These are phyloP conservation scores for Punica granatum DNA, from an alignment of 345 rosid genomes.

Conservation along the genomic window DNA sequence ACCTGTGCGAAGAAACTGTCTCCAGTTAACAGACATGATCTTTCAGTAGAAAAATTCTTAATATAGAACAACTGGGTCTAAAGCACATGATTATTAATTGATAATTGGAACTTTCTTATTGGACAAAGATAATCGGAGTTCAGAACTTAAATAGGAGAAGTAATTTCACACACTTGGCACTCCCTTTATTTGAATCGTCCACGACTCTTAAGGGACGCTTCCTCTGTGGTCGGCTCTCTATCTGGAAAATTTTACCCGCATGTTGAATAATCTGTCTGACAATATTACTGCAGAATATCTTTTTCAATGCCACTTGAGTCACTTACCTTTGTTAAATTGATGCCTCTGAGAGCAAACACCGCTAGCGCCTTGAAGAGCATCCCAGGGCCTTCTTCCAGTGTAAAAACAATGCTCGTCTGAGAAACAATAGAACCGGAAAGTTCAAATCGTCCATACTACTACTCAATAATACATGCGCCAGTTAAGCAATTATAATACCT, in stretches of 20 bases:
- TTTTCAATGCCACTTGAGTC: not conserved
- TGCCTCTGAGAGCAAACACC: conserved; percentile 78
- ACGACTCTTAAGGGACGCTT: conserved; percentile 66
- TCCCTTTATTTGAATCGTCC: conserved; percentile 75
- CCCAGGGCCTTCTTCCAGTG: conserved; percentile 95
- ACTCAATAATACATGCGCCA: not conserved
- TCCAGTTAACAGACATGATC: not conserved
- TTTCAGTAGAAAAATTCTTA: not conserved
- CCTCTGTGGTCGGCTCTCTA: conserved; percentile 86
- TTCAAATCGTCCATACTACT: not conserved
- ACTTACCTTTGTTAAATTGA: conserved; percentile 71
- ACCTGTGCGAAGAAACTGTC: conserved; percentile 31
- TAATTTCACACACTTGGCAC: conserved; percentile 51
- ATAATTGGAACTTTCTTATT: not conserved
- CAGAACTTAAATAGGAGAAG: not conserved
- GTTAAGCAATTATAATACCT: conserved; percentile 34
- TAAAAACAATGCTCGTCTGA: conserved; percentile 94
- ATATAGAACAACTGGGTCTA: not conserved
- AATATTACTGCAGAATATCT: not conserved
- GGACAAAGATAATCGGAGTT: too few relatives aligned
- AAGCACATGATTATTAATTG: not conserved
- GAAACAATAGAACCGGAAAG: conserved; percentile 1
- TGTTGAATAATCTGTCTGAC: not conserved
- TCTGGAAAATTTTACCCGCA: conserved; percentile 24
- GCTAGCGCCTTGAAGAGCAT: conserved; percentile 83